A percentile compares a stretch with the other conserved stretches of the same genome.
Conservation (phyloP, 75 land plant species). For the Pinus tabuliformis region DNA sequence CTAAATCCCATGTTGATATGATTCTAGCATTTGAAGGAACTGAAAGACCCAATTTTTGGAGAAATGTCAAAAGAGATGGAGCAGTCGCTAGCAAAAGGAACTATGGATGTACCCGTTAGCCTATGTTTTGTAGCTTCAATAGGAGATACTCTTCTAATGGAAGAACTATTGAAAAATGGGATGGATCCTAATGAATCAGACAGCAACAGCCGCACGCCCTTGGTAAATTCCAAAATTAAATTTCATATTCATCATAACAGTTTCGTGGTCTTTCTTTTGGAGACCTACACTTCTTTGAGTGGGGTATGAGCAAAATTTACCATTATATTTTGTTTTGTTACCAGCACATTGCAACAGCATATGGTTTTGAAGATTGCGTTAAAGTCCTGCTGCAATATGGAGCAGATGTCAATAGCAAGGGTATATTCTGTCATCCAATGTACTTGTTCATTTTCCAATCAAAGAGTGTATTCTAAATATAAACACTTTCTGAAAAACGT, state of each 20-base stretch:
- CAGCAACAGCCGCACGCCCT: conserved; percentile 50
- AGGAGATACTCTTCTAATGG: conserved; percentile 39
- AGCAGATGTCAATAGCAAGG: conserved; percentile 68
- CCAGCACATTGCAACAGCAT: conserved; percentile 85
- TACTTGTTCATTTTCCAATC: too few relatives aligned
- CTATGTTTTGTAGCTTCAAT: conserved; percentile 39
- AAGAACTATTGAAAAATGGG: conserved; percentile 38
- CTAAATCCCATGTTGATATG: neutral
- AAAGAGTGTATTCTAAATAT: too few relatives aligned
- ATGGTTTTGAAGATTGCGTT: conserved; percentile 65
- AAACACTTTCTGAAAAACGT: too few relatives aligned
- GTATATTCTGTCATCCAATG: conserved; percentile 18
- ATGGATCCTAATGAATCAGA: conserved; percentile 55
- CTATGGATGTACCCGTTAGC: conserved; percentile 40
- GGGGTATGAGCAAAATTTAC: too few relatives aligned
- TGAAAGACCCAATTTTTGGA: conserved; percentile 30
- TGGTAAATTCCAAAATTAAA: conserved; percentile 24
- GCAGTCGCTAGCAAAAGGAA: conserved; percentile 36
- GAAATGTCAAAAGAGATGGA: conserved; percentile 47
- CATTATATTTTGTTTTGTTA: neutral
- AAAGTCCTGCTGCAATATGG: conserved; percentile 53
- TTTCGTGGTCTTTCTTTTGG: too few relatives aligned
- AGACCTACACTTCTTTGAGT: too few relatives aligned
- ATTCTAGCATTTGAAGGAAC: conserved; percentile 36
- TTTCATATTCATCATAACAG: too few relatives aligned